phyloP scores from a whole-genome alignment of 768 basidiomycete genomes.

The Trametes coccinea region DNA sequence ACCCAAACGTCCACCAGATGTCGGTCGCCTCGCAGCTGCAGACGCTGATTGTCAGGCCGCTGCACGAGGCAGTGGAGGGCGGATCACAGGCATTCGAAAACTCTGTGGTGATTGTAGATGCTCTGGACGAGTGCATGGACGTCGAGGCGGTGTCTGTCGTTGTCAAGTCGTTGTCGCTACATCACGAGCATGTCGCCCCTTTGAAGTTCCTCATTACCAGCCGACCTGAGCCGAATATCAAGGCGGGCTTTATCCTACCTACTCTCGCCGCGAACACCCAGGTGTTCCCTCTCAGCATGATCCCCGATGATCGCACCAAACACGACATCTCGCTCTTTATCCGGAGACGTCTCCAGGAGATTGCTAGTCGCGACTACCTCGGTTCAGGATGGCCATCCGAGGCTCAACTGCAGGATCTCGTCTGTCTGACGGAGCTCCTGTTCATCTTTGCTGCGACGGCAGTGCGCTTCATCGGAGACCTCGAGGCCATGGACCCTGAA shows the following conservation, averaged over 20 bases:
- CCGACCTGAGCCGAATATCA: slow-evolving; percentile 8
- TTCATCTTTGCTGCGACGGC: slow-evolving; percentile 28
- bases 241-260: neutral
- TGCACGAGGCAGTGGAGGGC: neutral
- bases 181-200: neutral
- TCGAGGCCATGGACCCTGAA: neutral
- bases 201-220: slow-evolving; percentile 24
- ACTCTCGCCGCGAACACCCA: neutral
- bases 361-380: neutral
- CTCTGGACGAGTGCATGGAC: slow-evolving; percentile 23
- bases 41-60: slow-evolving; percentile 10
- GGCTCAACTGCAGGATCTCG: neutral
- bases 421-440: slow-evolving; percentile 1
- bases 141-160: slow-evolving; percentile 3
- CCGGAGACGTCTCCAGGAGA: neutral
- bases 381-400: slow-evolving; percentile 1
- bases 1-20: neutral
- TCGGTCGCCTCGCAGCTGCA: slow-evolving; percentile 1
- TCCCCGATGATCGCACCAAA: neutral
- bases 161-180: neutral
- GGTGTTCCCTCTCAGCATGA: neutral
- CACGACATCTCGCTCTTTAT: slow-evolving; percentile 5
- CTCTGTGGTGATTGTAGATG: slow-evolving; percentile 17
- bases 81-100: neutral
- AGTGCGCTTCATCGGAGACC: slow-evolving; percentile 21